Base-by-base conservation (phyloP, 192 early-diverging fungal genomes). In the Spizellomyces punctatus region DNA sequence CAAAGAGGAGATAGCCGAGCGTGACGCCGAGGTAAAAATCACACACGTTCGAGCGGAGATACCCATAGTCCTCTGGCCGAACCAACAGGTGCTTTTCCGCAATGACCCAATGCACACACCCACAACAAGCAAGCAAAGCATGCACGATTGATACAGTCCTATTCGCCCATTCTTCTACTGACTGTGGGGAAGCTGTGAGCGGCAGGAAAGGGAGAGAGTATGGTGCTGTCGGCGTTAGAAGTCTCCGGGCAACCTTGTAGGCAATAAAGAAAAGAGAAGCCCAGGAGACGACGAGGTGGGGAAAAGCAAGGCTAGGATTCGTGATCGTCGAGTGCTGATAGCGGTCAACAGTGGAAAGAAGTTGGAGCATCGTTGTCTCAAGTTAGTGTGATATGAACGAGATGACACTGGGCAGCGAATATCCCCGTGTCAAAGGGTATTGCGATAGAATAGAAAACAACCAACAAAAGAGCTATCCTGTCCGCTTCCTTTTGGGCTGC, bases 1-100 rank as follows among this genome's bases (percentile, higher is more conserved):
- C 68, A 42, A 70, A 70, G 4, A 62, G 14, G 36, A 70, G 58
- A 47, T 70, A 70, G 3, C 58, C 68, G 9, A 70, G 58, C 44
- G 68, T 70, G 9, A 70, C 44, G 58, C 58, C 68, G n/a, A 70
- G 27, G 68, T 70, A 70, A 46, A 46, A 70, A n/a, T 70, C 59
- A 47, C 58, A 61, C 43, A 59, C 16, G 68, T 9, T 22, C 45
- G 58, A 61, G 10, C 46, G 42, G 57, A 70, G 44, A 62, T 61
- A 70, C 41, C 58, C 68, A 44, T 47, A 70, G 49, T 70, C 68
- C 27, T 16, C 19, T 4, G 36, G 58, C 6, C 10, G 9, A 8
- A 27, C 22, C 6, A 70, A n/a, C 10, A 70, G 57, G 21, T 70
- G 57, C 5, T 47, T 44, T 5, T 70, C 68, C 7, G 14, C 17